Evolutionary conservation across 176 grass and related monocot species (phyloP), one percentile per base, ranked within the genome.

Genomic region (Chrysopogon serrulatus): DNA sequence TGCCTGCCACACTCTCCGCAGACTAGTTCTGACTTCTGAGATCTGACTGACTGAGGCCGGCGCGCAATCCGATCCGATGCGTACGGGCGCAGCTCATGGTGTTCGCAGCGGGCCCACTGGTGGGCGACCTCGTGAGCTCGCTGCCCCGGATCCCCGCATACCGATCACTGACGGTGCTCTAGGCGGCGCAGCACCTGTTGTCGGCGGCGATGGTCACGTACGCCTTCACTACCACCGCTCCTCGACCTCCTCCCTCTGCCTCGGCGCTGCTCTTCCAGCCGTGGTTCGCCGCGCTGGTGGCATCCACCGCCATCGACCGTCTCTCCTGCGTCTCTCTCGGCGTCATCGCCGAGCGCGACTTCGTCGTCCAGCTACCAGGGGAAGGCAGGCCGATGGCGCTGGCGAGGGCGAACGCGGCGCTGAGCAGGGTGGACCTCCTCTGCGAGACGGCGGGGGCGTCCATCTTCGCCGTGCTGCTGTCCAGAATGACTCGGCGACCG

Each of bases 71-170:
- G 17, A 74, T 15, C n/a, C n/a, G n/a, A n/a, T n/a, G n/a, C n/a
- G n/a, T n/a, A n/a, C n/a, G n/a, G n/a, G n/a, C n/a, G 70, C 92
- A 94, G 92, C 83, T 91, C 14, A 65, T 79, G 54, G 77, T 94
- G 83, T 91, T 91, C 76, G 44, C 26, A 27, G 76, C 79, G 59
- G 92, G 86, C 35, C 92, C 92, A 7, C 71, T 91, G 71, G 73
- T 89, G 3, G 92, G 92, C 0, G 79, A 61, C 35, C 32, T 94
- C 41, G 84, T 91, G 71, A 90, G 78, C 74, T 91, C 80, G 6
- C 78, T 91, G 12, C 92, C 92, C 4, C 84, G 65, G 68, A 91
- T 91, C 44, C 76, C 88, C 0, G 49, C 89, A 0, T 91, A 94
- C 43, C 47, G 83, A 19, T 76, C 61, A 28, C 79, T 94, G 4